Evolutionary conservation across 108 stramenopile species (phyloP).

Genomic region (Schizochytrium sp.): DNA sequence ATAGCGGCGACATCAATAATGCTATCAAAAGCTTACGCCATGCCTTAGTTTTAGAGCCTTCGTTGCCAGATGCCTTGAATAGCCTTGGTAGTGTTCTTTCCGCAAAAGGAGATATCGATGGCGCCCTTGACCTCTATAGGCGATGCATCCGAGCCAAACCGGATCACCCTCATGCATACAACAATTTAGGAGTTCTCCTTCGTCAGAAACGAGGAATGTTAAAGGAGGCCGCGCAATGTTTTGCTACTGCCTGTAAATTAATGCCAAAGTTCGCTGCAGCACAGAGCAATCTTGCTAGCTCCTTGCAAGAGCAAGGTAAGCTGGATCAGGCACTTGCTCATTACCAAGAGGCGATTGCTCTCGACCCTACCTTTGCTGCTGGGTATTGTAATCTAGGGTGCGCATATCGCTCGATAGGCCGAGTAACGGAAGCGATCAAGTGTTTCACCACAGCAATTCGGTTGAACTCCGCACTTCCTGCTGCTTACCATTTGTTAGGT

Average conservation of each 20-base stretch:
- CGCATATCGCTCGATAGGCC: conserved; percentile 77
- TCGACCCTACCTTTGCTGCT: conserved; percentile 79
- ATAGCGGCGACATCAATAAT: conserved; percentile 68
- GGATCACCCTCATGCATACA: conserved; percentile 83
- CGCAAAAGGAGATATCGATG: conserved; percentile 62
- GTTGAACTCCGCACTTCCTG: conserved; percentile 70
- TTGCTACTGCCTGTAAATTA: conserved; percentile 76
- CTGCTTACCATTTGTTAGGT: conserved; percentile 74
- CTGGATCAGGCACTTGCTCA: conserved; percentile 77
- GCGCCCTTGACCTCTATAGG: conserved; percentile 74
- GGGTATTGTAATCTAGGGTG: conserved; percentile 80
- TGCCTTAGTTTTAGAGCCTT: conserved; percentile 79
- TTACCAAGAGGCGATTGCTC: conserved; percentile 76
- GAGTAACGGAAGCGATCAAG: conserved; percentile 72
- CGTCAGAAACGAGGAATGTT: conserved; percentile 72
- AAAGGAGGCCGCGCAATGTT: conserved; percentile 81
- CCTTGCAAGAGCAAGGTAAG: conserved; percentile 79
- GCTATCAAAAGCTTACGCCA: conserved; percentile 71
- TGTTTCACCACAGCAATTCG: conserved; percentile 73
- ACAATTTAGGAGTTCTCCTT: conserved; percentile 76
- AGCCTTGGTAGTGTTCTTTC: conserved; percentile 79
- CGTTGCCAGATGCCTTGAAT: conserved; percentile 81
- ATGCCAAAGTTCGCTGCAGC: conserved; percentile 81
- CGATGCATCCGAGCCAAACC: conserved; percentile 75
- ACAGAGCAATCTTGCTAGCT: conserved; percentile 76